Conservation (phyloP, 306 rosid genomes). For the Parietaria judaica region DNA sequence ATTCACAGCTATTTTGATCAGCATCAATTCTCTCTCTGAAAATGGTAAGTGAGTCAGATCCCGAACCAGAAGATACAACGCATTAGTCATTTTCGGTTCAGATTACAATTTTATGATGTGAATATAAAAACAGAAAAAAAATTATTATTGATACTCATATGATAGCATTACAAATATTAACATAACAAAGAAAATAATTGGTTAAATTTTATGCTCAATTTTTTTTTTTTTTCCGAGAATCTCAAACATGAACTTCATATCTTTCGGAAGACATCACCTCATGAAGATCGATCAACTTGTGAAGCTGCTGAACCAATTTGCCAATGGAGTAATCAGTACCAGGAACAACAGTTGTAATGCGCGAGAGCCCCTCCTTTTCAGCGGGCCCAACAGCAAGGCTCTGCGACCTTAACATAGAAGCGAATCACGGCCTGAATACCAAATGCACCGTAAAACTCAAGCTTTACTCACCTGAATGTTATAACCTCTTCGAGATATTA, state of each 20-base stretch:
- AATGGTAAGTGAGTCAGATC: conserved; percentile 44
- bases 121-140: neutral
- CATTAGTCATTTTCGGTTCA: conserved; percentile 7
- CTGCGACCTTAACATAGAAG: conserved; percentile 18
- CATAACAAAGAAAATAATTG: neutral
- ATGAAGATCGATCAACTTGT: conserved; percentile 46
- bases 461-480: conserved; percentile 51
- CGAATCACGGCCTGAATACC: neutral
- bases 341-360: conserved; percentile 57
- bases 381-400: conserved; percentile 63
- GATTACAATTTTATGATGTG: neutral
- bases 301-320: conserved; percentile 58
- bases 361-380: conserved; percentile 48
- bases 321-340: conserved; percentile 44
- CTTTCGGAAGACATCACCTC: conserved; percentile 27
- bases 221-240: too few relatives aligned
- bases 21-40: conserved; percentile 52
- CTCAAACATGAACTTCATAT: neutral
- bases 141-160: too few relatives aligned
- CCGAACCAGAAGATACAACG: conserved; percentile 32
- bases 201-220: too few relatives aligned
- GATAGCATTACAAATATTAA: neutral
- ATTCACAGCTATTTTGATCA: conserved; percentile 49
- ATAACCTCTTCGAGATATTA: conserved; percentile 55
- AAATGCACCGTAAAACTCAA: conserved; percentile 5